Percentiles rank a stretch among this genome's conserved stretches.
Conservation (phyloP, 257 asterid genomes). For the Buddleja alternifolia region DNA sequence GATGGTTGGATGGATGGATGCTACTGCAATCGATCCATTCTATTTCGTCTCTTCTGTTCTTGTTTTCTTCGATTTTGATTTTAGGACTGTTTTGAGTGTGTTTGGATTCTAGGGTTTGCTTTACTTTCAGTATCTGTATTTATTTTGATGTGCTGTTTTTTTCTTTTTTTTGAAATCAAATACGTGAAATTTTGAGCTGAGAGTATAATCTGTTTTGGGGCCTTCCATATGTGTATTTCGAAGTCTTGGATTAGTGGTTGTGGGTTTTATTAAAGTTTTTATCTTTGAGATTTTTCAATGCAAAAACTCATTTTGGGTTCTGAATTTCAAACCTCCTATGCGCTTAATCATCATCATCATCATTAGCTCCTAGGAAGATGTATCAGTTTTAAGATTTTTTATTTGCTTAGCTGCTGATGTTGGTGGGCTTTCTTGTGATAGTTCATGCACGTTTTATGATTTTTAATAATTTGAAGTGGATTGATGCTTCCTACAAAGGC, state of each 20-base stretch:
- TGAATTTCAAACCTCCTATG: not conserved
- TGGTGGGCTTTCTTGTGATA: slow-evolving; percentile 16
- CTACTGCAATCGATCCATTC: not conserved
- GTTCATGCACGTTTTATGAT: not conserved
- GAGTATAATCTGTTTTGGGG: not conserved
- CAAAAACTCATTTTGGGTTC: not conserved
- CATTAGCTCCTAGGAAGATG: not conserved
- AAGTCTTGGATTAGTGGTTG: not conserved
- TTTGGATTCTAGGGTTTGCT: slow-evolving; percentile 36
- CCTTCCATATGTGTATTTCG: too few species aligned
- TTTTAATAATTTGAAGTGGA: slow-evolving; percentile 25
- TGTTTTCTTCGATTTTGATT: slow-evolving; percentile 17
- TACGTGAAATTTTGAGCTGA: not conserved
- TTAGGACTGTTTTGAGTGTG: not conserved
- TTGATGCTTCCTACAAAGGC: slow-evolving; percentile 31
- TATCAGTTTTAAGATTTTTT: not conserved
- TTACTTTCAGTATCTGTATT: not conserved
- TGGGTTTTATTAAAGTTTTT: not conserved
- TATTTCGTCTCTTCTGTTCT: not conserved
- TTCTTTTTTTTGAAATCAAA: not conserved
- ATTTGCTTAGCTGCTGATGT: not conserved
- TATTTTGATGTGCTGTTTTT: not conserved
- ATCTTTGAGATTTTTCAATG: not conserved
- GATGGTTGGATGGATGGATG: too few species aligned
- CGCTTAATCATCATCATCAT: not conserved